Evolutionary conservation across 2,329 filamentous ascomycete genomes (phyloP).

Genomic region (Shiraia bambusicola): DNA sequence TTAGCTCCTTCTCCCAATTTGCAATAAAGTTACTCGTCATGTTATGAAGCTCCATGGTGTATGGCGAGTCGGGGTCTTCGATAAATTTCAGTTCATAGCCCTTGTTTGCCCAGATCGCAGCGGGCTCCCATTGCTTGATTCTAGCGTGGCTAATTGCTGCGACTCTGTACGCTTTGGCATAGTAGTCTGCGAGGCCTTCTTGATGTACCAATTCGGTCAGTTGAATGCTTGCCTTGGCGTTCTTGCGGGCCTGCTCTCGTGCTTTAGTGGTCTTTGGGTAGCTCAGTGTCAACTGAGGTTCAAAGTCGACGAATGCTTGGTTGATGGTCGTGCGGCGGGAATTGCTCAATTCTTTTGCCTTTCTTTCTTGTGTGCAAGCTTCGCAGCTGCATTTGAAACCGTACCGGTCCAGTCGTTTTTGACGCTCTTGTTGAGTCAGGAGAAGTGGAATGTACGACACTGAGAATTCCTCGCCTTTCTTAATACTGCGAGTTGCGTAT

Average conservation of each 20-base stretch:
- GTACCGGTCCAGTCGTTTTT: conserved; percentile 36
- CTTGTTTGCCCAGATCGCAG: conserved; percentile 35
- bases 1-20: conserved; percentile 34
- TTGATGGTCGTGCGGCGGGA: conserved; percentile 29
- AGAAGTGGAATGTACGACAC: conserved; percentile 45
- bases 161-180: conserved; percentile 35
- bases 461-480: conserved; percentile 44
- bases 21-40: conserved; percentile 32
- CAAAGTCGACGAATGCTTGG: conserved; percentile 29
- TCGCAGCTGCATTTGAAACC: conserved; percentile 42
- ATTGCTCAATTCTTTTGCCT: conserved; percentile 26
- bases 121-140: conserved; percentile 33
- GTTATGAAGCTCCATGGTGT: conserved; percentile 32
- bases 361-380: conserved; percentile 36
- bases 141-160: conserved; percentile 35
- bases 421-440: conserved; percentile 28
- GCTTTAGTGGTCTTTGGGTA: conserved; percentile 23
- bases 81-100: conserved; percentile 32
- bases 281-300: conserved; percentile 25
- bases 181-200: conserved; percentile 40
- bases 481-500: conserved; percentile 41
- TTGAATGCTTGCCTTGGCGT: conserved; percentile 30
- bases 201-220: conserved; percentile 36
- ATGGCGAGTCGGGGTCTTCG: conserved; percentile 29
- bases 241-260: conserved; percentile 25